Evolutionary conservation across 176 grass and related monocot species (phyloP), one percentile per base, ranked within the genome.

Genomic region (Bolboschoenus planiculmis): DNA sequence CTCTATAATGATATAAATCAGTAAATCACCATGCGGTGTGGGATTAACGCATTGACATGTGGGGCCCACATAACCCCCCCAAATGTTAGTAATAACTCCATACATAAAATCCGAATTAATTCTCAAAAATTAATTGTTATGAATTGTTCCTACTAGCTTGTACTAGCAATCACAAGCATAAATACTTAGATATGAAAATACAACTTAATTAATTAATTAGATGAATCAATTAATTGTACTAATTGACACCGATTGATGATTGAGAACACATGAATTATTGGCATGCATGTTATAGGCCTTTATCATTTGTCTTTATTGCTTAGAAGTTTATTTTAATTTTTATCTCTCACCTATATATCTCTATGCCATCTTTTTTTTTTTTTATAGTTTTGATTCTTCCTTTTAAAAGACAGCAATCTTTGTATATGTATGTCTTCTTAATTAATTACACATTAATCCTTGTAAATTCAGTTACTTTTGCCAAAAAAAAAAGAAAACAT

Each of bases 231-330:
- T 27, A 37, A 33, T 43, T 27, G 23, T 67, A 24, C 23, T 61
- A 81, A 81, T 46, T 42, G 79, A 63, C 21, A 44, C 5, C 21
- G 56, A 63, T 81, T 34, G 79, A 47, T 36, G 36, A 39, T 62
- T 56, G n/a, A 36, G 54, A 8, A 44, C 54, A 64, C 79, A 81
- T 81, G 79, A 81, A n/a, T n/a, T n/a, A n/a, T 81, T 81, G 79
- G 37, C 57, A 81, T 61, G n/a, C n/a, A n/a, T n/a, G 30, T 79
- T 34, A 8, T 79, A 55, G 33, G 15, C 14, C 51, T 79, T 56
- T n/a, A n/a, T n/a, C n/a, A n/a, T 81, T 56, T 81, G 79, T 44
- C 79, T 44, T 81, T 81, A 23, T 30, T 58, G 16, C 78, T 56
- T 59, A 20, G 37, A 23, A 50, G 24, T 26, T 76, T 76, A 50